Evolutionary conservation across 1,139 yeast genomes (phyloP), one percentile per base, ranked within the genome.

Genomic region (Hanseniaspora gamundiae): DNA sequence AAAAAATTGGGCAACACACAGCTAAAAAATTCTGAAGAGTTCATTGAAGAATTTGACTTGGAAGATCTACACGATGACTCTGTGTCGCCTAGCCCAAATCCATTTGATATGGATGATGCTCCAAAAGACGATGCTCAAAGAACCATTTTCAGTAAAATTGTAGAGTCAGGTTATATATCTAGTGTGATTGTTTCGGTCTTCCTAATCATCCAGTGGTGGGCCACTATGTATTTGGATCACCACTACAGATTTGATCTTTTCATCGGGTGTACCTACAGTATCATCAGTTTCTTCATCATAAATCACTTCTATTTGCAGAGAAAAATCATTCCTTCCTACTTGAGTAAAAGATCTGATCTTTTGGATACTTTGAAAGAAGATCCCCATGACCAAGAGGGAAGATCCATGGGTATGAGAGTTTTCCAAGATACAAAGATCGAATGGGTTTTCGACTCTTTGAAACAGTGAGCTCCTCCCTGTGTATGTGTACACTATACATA

Each of bases 151-250:
- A n/a, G 9, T 7, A 39, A 8, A 27, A 6, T 38, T 2, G 33
- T 20, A 20, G 38, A 38, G 42, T 44, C 43, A 41, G 39, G 43
- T 39, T 19, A 41, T 28, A 41, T 42, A 9, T 40, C 42, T 13
- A 26, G 46, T 19, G 40, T 39, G 30, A 22, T 44, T 3, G 70
- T 45, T 51, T 67, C 44, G 36, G 45, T 3, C 67, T 74, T 63
- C 73, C 74, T 40, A 47, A 33, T 65, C 5, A 56, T 76, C 41
- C 86, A 79, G 56, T 77, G 85, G 80, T 80, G 85, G 85, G 77
- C 82, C 20, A 78, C 86, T 13, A 78, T 80, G 60, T 80, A 80
- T 53, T 60, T 80, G 48, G 84, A 78, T 55, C 87, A 80, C 57
- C 86, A 80, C 60, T 80, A 80, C 73, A 64, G 83, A 48, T 59